These are phyloP conservation scores for Brassica balearica DNA, from an alignment of 441 rosid species.

Conservation along the genomic window DNA sequence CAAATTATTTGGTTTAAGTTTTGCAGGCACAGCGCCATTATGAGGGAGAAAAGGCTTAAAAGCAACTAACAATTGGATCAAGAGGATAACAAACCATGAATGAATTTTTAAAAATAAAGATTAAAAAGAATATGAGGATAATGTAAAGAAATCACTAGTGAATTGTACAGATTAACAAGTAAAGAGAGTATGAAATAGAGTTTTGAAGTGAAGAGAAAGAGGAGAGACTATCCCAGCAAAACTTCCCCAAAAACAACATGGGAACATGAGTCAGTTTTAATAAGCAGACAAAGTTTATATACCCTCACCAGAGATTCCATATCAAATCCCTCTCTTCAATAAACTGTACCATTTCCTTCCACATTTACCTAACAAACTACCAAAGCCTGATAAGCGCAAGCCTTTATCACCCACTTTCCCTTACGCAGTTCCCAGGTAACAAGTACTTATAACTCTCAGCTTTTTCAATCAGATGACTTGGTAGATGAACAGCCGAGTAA, in stretches of 20 bases:
- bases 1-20: too few relatives aligned
- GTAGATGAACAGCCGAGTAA: constrained; percentile 83
- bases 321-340: not conserved
- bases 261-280: constrained; percentile 40
- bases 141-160: constrained; percentile 38
- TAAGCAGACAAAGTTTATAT: constrained; percentile 28
- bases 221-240: constrained; percentile 34
- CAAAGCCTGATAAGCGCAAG: constrained; percentile 11
- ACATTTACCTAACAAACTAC: not conserved
- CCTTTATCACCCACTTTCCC: constrained; percentile 72
- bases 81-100: too few relatives aligned
- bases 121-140: constrained; percentile 40
- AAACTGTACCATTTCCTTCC: constrained; percentile 28
- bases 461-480: constrained; percentile 65
- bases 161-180: constrained; percentile 37
- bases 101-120: too few relatives aligned
- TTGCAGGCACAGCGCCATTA: too few relatives aligned
- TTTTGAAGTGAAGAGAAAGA: not conserved
- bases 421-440: constrained; percentile 87
- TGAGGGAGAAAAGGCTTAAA: too few relatives aligned
- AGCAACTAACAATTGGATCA: too few relatives aligned
- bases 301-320: constrained; percentile 35
- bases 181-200: constrained; percentile 16
- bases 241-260: constrained; percentile 34
- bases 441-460: constrained; percentile 74